Conservation (phyloP, 306 rosid species). For the Quercus dentata region DNA sequence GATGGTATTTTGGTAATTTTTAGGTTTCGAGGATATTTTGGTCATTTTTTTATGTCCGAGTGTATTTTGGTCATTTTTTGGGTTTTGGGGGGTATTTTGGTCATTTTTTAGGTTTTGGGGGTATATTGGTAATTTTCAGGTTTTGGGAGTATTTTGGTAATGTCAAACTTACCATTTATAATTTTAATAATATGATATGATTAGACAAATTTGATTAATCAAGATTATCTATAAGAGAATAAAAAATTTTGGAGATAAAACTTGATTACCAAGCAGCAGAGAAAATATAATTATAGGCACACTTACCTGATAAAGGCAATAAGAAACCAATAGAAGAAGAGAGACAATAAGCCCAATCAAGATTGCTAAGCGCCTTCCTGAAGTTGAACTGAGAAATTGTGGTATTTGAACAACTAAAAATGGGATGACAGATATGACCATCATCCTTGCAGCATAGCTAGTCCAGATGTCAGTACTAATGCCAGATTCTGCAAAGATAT, state of each 20-base stretch:
- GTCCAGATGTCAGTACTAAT: conserved; percentile 96
- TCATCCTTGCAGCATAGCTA: conserved; percentile 77
- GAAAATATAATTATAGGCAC: conserved; percentile 3
- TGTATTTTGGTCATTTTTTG: no score
- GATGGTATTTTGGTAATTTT: no score
- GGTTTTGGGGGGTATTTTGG: no score
- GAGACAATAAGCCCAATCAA: conserved; percentile 77
- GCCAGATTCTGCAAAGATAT: conserved; percentile 72
- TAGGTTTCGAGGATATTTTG: no score
- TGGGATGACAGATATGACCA: conserved; percentile 75
- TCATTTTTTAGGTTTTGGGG: no score
- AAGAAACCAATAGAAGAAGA: conserved; percentile 39
- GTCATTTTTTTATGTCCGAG: no score
- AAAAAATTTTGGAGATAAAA: neutral
- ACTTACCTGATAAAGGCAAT: conserved; percentile 83
- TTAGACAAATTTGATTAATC: neutral
- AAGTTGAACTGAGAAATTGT: conserved; percentile 65
- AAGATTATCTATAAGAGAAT: neutral
- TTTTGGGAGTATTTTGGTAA: no score
- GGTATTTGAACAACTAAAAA: conserved; percentile 85
- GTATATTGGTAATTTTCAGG: no score
- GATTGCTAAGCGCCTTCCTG: conserved; percentile 71
- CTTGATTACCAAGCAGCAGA: neutral
- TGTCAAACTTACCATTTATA: no score
- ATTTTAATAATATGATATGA: no score